These are phyloP conservation scores for Teratosphaeria gauchensis DNA, from an alignment of 2,329 filamentous ascomycete species.

Conservation along the genomic window DNA sequence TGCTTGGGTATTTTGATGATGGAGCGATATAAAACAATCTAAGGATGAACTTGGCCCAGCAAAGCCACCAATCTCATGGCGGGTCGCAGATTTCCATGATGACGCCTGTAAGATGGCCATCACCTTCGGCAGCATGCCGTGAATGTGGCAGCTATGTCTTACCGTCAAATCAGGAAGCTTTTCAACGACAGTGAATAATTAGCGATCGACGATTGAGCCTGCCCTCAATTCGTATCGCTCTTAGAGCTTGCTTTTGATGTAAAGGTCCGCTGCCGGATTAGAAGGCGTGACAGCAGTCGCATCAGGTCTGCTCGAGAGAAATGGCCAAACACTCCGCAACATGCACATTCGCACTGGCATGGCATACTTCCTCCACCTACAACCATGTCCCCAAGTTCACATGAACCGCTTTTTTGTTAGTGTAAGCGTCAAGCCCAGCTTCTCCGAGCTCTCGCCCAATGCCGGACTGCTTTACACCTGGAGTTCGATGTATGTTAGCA, in stretches of 20 bases:
- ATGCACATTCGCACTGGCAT: neutral
- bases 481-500: neutral
- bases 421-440: conserved; percentile 52
- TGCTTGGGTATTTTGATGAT: no score
- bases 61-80: no score
- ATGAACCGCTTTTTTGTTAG: conserved; percentile 47
- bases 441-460: conserved; percentile 53
- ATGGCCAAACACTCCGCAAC: neutral
- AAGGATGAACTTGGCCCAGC: no score
- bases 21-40: no score
- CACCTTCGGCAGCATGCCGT: no score
- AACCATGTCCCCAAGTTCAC: conserved; percentile 38
- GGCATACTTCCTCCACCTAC: conserved; percentile 9
- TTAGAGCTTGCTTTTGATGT: neutral
- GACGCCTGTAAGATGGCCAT: no score
- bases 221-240: neutral
- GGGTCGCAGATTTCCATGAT: no score
- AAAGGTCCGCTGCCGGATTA: neutral
- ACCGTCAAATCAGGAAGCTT: no score
- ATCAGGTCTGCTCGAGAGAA: neutral
- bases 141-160: no score
- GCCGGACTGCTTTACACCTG: conserved; percentile 47
- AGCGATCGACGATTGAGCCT: neutral
- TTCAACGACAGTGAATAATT: no score
- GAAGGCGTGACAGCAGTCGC: neutral